Conservation (phyloP, 805 yeast species). For the Kluyveromyces nonfermentans region DNA sequence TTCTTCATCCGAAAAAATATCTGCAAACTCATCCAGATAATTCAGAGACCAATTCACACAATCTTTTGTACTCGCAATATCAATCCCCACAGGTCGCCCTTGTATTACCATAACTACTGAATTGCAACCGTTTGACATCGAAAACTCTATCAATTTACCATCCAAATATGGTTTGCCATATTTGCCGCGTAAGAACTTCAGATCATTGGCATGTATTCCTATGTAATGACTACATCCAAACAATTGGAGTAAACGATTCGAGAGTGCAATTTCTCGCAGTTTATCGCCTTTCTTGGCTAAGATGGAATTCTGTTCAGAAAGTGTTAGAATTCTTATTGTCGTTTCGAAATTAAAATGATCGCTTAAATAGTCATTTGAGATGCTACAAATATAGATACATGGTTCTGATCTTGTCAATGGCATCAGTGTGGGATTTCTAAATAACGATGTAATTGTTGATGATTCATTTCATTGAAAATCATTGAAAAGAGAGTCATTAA, state of each 20-base stretch:
- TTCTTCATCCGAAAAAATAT: slow-evolving; percentile 36
- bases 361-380: slow-evolving; percentile 8
- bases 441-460: not conserved
- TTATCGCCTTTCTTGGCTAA: slow-evolving; percentile 30
- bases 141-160: slow-evolving; percentile 33
- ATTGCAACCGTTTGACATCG: slow-evolving; percentile 50
- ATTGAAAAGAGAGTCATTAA: too few species aligned
- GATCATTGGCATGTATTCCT: slow-evolving; percentile 6
- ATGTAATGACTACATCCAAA: slow-evolving; percentile 31
- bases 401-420: not conserved
- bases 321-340: slow-evolving; percentile 37
- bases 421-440: not conserved
- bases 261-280: slow-evolving; percentile 33
- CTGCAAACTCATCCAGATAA: slow-evolving; percentile 32
- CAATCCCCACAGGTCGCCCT: slow-evolving; percentile 35
- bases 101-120: slow-evolving; percentile 38
- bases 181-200: slow-evolving; percentile 27
- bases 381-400: slow-evolving; percentile 3
- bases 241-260: slow-evolving; percentile 38
- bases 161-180: slow-evolving; percentile 51
- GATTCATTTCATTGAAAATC: too few species aligned
- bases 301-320: slow-evolving; percentile 35
- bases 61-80: slow-evolving; percentile 34
- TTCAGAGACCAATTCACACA: slow-evolving; percentile 17
- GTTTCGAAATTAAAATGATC: slow-evolving; percentile 38